Conservation (phyloP, 2,329 filamentous ascomycete species). For the Colletotrichum acutatum region DNA sequence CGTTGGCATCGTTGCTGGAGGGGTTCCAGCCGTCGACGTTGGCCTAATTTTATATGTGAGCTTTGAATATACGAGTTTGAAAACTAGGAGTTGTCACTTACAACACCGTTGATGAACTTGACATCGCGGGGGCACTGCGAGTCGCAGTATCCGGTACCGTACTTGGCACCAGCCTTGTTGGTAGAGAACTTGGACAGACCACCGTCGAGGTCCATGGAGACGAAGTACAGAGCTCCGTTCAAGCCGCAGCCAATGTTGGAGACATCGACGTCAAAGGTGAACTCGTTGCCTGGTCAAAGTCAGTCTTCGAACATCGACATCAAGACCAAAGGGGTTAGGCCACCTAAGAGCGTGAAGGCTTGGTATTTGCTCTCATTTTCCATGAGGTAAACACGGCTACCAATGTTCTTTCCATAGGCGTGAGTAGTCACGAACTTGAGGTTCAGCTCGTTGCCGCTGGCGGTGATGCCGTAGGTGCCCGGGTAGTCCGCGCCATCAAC, state of each 20-base stretch:
- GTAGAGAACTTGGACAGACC: slow-evolving; percentile 59
- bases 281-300: slow-evolving; percentile 64
- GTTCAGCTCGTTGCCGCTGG: slow-evolving; percentile 61
- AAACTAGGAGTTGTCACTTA: slow-evolving; percentile 38
- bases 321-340: too few relatives aligned
- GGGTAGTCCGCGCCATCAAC: slow-evolving; percentile 65
- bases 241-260: slow-evolving; percentile 75
- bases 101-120: slow-evolving; percentile 67
- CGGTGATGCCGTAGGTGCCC: slow-evolving; percentile 63
- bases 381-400: slow-evolving; percentile 73
- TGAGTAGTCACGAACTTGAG: slow-evolving; percentile 68
- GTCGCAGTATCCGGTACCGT: slow-evolving; percentile 68
- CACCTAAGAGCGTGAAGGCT: slow-evolving; percentile 69
- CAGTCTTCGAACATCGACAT: not conserved
- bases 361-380: slow-evolving; percentile 70
- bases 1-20: slow-evolving; percentile 64
- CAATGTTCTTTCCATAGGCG: slow-evolving; percentile 57
- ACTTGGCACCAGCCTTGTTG: slow-evolving; percentile 67
- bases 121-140: slow-evolving; percentile 64
- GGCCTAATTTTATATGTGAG: slow-evolving; percentile 45
- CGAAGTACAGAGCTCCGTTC: slow-evolving; percentile 77
- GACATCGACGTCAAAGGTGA: slow-evolving; percentile 79
- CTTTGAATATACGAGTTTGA: too few relatives aligned
- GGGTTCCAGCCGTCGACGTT: slow-evolving; percentile 64
- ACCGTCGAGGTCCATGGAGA: slow-evolving; percentile 68